Base-by-base conservation (phyloP, 768 basidiomycete genomes). In the Tricholoma saponaceum region DNA sequence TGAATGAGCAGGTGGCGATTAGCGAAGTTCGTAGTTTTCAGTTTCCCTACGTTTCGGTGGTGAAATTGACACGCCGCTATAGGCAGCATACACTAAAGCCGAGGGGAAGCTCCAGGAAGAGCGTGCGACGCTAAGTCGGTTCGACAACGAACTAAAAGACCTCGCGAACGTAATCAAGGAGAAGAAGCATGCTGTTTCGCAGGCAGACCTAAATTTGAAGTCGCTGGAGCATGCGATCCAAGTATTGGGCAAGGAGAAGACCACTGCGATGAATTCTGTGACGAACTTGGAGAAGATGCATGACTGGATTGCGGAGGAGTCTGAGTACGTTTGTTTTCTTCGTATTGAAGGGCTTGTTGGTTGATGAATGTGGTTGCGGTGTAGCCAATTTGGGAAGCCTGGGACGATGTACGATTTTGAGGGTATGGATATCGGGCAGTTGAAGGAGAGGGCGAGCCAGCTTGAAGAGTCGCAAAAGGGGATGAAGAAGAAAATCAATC, bases 401-500 rank as follows among this genome's bases (percentile, higher is more conserved):
- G 89, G 89, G 5, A 83, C 89, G 6, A 84, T 82, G 10, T 99
- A 93, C 67, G 89, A 97, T 68, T 98, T 97, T 68, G 66, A 70
- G 3, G 74, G 77, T 2, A 74, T 83, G 54, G 84, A 97, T 66
- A 80, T 94, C 18, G 70, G 55, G 2, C 72, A 77, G 51, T 73
- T 90, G 60, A 75, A 80, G 47, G 76, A 83, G 41, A 88, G 86
- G 67, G 87, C 87, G 23, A 74, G 77, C 7, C 90, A 93, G 64
- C 79, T 98, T 10, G 87, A 92, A 62, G 76, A 82, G 18, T 78
- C 85, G 47, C 92, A 92, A 68, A 88, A 87, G 64, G 85, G 86
- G 20, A 87, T 93, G 86, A 95, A 94, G 76, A 93, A 94, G 76
- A 97, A 95, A 70, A 81, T 98, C 66, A 98, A 99, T 64, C 87